phyloP scores from a whole-genome alignment of 2,329 filamentous ascomycete genomes.

The Fusarium lateritium region DNA sequence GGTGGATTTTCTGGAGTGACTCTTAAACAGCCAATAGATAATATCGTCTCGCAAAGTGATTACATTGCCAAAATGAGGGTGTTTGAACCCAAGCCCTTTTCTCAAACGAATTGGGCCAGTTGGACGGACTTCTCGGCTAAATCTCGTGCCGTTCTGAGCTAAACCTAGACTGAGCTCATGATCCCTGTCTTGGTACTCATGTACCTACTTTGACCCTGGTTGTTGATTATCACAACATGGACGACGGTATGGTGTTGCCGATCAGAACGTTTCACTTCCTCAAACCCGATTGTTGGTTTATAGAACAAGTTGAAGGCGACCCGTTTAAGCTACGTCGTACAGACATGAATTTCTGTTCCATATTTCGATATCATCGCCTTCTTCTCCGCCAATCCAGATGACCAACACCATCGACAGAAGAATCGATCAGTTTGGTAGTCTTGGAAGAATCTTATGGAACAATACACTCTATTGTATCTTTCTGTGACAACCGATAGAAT shows the following conservation, averaged over 20 bases:
- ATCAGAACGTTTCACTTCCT: not conserved
- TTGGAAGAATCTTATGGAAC: rapidly evolving
- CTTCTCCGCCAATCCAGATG: not conserved
- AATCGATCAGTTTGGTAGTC: not conserved
- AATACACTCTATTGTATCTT: not conserved
- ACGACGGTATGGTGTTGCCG: not conserved
- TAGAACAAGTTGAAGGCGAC: not conserved
- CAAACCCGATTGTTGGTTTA: not conserved
- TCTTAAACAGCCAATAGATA: no score
- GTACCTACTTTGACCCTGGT: not conserved
- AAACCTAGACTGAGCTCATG: no score
- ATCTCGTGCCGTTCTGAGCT: no score
- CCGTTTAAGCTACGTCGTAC: not conserved
- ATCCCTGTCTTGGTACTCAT: no score
- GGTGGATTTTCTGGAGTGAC: no score
- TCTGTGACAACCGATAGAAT: not conserved
- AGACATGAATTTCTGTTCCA: no score
- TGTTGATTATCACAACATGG: not conserved
- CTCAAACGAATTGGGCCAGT: no score
- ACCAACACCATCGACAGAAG: no score
- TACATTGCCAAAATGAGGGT: no score
- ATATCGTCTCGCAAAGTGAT: no score
- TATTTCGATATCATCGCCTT: not conserved
- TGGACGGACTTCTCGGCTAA: no score
- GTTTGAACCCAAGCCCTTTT: no score